Base-by-base conservation (phyloP, 2,329 filamentous ascomycete genomes). In the Aspergillus pseudoglaucus region DNA sequence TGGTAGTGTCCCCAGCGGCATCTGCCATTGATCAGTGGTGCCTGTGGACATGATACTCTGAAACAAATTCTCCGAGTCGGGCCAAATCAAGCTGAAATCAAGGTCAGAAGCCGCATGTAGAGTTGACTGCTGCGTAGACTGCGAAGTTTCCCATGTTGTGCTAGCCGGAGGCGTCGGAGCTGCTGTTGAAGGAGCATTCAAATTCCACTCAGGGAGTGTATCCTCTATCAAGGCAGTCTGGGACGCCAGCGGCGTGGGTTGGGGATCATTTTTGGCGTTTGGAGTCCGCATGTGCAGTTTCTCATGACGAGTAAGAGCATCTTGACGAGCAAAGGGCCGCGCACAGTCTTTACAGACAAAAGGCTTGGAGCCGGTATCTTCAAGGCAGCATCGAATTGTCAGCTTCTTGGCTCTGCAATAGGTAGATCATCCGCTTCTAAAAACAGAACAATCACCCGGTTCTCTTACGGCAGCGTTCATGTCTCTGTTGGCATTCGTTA, bases 241-340 rank as follows among this genome's bases (percentile, higher is more conserved):
- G 3, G 52, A 46, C 25, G 46, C 46, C 15, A 57, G 39, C 42
- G 52, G 38, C 27, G 22, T 5, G 42, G 47, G 30, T 40, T 53
- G 18, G 33, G 51, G 48, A 9, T 42, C 51, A 33, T 53, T 43
- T 18, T 65, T 64, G 18, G 52, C 39, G 39, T 52, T 52, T 40
- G 54, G 47, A 44, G 59, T 56, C 14, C 69, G 64, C 17, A 50
- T 52, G 46, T 74, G 71, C 33, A 73, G 58, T 53, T 67, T 72
- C 51, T 71, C 66, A 61, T 73, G 71, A 9, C 71, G 69, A 30
- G 65, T 65, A n/a, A 73, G 64, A 14, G 71, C 69, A 58, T 74
- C 71, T 52, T 73, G 68, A 41, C 71, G 63, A 15, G 68, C 66
- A 56, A 74, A 74, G 3, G 69, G 64, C 41, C 70, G 59, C 15